Base-by-base conservation (phyloP, 176 grass and related monocot genomes). In the Saccharum spontaneum region DNA sequence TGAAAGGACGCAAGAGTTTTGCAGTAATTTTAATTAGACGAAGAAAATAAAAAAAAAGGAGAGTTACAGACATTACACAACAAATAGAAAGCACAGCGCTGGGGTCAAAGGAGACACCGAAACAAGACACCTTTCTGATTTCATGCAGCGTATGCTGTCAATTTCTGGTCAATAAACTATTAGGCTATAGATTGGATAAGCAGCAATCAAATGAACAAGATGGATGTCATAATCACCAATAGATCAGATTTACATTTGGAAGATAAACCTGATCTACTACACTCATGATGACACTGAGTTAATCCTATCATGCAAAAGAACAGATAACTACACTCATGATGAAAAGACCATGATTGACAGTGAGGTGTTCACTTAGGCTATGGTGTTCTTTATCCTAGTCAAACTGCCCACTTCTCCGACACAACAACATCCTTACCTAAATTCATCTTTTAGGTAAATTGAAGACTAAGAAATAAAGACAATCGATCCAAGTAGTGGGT, bases 401-500 rank as follows among this genome's bases (percentile, higher is more conserved):
- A 15, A 71, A 69, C 5, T 24, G 30, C 10, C 77, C 38, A 41
- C 52, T 86, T 80, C 15, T 30, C 41, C 9, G 28, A 83, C 31
- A 33, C 57, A 75, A 18, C 26, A 36, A 71, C 13, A 76, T 59
- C 13, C 5, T 68, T 72, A 43, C 54, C 67, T 50, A 37, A 48
- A 48, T 75, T 49, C 61, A 82, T 83, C 2, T 44, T 79, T 39
- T 55, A 81, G 65, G 46, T 62, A 69, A 81, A 69, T 65, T 52
- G 30, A 69, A 55, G 65, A 50, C 30, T 80, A 36, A 52, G 44
- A 50, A 81, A 81, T 37, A 36, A 81, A 69, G 67, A 16, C 5
- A 24, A 38, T 2, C 23, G 30, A 81, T 33, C 82, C 45, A 69
- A 38, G 9, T 67, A 33, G 44, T 23, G 67, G 60, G 45, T 67